Evolutionary conservation across 805 yeast species (phyloP).

Genomic region (Saccharomycopsis fodiens): DNA sequence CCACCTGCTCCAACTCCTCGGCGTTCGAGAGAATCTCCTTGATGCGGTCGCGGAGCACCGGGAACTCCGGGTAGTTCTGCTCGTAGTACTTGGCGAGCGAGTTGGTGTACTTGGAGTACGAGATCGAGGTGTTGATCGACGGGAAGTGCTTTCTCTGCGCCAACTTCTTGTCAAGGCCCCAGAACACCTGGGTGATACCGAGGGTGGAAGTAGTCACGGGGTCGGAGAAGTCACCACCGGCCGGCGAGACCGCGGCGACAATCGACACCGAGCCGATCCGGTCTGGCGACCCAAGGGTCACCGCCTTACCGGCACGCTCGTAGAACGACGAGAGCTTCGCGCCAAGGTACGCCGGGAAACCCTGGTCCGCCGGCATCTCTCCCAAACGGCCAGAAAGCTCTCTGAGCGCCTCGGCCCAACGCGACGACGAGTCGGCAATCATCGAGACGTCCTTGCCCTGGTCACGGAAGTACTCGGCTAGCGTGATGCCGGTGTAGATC

Average conservation of each 20-base stretch:
- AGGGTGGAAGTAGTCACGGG: slow-evolving; percentile 98
- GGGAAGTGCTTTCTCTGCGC: slow-evolving; percentile 99
- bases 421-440: slow-evolving; percentile 99
- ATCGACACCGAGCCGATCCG: slow-evolving; percentile 98
- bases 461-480: slow-evolving; percentile 99
- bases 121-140: slow-evolving; percentile 90
- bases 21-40: slow-evolving; percentile 94
- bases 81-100: slow-evolving; percentile 84
- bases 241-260: slow-evolving; percentile 99
- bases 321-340: slow-evolving; percentile 98
- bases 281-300: slow-evolving; percentile 92
- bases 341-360: slow-evolving; percentile 99
- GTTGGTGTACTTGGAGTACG: slow-evolving; percentile 93
- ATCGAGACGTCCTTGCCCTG: slow-evolving; percentile 98
- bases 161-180: slow-evolving; percentile 98
- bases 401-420: slow-evolving; percentile 99
- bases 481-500: slow-evolving; percentile 96
- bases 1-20: slow-evolving; percentile 98
- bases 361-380: slow-evolving; percentile 99
- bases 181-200: slow-evolving; percentile 99
- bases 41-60: slow-evolving; percentile 81
- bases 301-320: slow-evolving; percentile 98
- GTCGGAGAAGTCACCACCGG: slow-evolving; percentile 99
- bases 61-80: slow-evolving; percentile 81
- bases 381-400: slow-evolving; percentile 99